phyloP scores from a whole-genome alignment of 495 filamentous ascomycete genomes.

The Hypomontagnella monticulosa region DNA sequence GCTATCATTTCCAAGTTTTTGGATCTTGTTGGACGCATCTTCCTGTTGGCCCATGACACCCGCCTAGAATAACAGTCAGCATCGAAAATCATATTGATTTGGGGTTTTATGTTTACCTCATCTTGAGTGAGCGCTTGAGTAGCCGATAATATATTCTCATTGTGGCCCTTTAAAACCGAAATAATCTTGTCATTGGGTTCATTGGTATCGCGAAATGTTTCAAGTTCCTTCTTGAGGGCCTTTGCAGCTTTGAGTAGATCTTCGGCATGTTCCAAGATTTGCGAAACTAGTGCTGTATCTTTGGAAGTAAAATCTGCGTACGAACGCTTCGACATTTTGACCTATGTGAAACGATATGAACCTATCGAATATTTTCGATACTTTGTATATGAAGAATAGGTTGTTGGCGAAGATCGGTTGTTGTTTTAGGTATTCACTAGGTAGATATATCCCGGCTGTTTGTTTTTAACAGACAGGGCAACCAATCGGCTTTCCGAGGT shows the following conservation, averaged over 20 bases:
- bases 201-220: constrained; percentile 19
- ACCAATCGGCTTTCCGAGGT: too few relatives aligned
- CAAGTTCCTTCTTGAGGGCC: constrained; percentile 43
- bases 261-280: constrained; percentile 46
- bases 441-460: background rate
- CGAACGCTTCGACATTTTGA: constrained; percentile 45
- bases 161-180: constrained; percentile 38
- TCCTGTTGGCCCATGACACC: background rate
- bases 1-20: constrained; percentile 24
- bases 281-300: constrained; percentile 14
- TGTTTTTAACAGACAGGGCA: background rate
- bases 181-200: constrained; percentile 32
- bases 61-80: constrained; percentile 16
- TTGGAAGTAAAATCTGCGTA: constrained; percentile 35
- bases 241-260: constrained; percentile 43
- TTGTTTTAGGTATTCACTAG: background rate
- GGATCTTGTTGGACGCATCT: constrained; percentile 30
- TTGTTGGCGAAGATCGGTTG: too few relatives aligned
- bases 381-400: too few relatives aligned
- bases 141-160: constrained; percentile 34
- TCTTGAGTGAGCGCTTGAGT: constrained; percentile 29
- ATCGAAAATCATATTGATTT: background rate
- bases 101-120: constrained; percentile 21
- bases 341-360: too few relatives aligned
- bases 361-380: too few relatives aligned